These are phyloP conservation scores for Filobasidium wieringae DNA, from an alignment of 768 basidiomycete species.

Conservation along the genomic window DNA sequence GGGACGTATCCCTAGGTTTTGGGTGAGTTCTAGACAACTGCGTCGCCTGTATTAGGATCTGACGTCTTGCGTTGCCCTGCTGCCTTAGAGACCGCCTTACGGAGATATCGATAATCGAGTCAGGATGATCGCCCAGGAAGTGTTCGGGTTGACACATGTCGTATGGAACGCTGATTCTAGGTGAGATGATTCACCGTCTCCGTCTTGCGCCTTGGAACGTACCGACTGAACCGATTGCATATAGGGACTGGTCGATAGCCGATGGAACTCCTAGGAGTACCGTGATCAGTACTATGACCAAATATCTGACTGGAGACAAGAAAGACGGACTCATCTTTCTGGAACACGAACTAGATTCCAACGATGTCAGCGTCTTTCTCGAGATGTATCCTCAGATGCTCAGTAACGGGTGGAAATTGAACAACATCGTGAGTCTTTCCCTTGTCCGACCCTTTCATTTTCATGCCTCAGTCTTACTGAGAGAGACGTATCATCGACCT, in stretches of 20 bases:
- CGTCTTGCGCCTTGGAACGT: background rate
- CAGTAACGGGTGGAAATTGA: conserved; percentile 57
- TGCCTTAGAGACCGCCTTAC: conserved; percentile 14
- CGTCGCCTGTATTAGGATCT: no score
- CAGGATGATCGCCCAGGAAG: conserved; percentile 68
- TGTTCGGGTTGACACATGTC: conserved; percentile 76
- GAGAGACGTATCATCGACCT: background rate
- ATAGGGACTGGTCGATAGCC: conserved; percentile 56
- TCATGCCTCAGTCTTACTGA: background rate
- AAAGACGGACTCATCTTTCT: conserved; percentile 67
- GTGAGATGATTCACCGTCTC: no score
- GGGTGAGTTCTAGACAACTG: conserved; percentile 45
- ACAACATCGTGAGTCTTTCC: conserved; percentile 31
- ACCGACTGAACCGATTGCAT: no score
- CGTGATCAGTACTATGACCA: conserved; percentile 47
- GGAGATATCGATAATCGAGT: conserved; percentile 57
- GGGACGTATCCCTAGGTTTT: conserved; percentile 61
- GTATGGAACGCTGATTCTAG: conserved; percentile 75
- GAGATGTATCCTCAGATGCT: conserved; percentile 26
- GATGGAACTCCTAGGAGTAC: conserved; percentile 43
- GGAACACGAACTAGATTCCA: conserved; percentile 64
- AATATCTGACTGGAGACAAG: conserved; percentile 52
- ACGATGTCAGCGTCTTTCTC: conserved; percentile 57
- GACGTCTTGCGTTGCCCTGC: no score
- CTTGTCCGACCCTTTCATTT: background rate